Percentiles rank a stretch among this genome's conserved stretches.
phyloP scores from a whole-genome alignment of 805 yeast species.

The Ogataea pilisensis region DNA sequence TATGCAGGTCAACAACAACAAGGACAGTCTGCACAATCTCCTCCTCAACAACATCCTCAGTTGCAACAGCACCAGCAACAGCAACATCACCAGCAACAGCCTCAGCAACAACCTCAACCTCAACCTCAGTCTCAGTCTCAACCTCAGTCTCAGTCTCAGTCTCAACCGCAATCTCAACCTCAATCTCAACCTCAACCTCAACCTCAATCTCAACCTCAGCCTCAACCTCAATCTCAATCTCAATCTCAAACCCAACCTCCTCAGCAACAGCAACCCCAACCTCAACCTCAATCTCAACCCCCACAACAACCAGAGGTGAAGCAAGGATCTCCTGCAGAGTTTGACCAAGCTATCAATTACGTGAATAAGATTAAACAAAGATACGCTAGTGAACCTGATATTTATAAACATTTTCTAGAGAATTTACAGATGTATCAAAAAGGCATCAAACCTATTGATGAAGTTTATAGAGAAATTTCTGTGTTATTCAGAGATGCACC shows the following conservation, averaged over 20 bases:
- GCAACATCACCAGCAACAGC: slow-evolving; percentile 6
- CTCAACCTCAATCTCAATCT: too few species aligned
- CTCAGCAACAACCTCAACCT: slow-evolving; percentile 4
- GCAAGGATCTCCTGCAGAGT: slow-evolving; percentile 74
- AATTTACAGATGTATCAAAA: slow-evolving; percentile 95
- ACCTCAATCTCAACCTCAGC: too few species aligned
- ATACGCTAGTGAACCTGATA: slow-evolving; percentile 90
- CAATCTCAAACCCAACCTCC: slow-evolving; percentile 1
- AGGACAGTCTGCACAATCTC: neutral
- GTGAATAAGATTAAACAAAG: slow-evolving; percentile 95
- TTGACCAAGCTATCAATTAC: slow-evolving; percentile 93
- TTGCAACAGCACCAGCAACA: slow-evolving; percentile 5
- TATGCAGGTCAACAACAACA: slow-evolving; percentile 5
- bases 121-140: too few species aligned
- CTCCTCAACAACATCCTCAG: slow-evolving; percentile 4
- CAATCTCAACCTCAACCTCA: too few species aligned
- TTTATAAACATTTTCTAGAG: slow-evolving; percentile 90
- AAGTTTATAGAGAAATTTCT: slow-evolving; percentile 92
- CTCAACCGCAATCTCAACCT: too few species aligned
- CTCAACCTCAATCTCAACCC: slow-evolving; percentile 16
- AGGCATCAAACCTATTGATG: slow-evolving; percentile 92
- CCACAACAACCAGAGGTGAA: slow-evolving; percentile 22
- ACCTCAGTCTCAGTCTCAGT: too few species aligned
- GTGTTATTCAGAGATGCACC: slow-evolving; percentile 88
- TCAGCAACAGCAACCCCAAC: slow-evolving; percentile 8